Evolutionary conservation across 1,139 yeast species (phyloP), one percentile per base, ranked within the genome.

Genomic region (Pneumocystis carinii): DNA sequence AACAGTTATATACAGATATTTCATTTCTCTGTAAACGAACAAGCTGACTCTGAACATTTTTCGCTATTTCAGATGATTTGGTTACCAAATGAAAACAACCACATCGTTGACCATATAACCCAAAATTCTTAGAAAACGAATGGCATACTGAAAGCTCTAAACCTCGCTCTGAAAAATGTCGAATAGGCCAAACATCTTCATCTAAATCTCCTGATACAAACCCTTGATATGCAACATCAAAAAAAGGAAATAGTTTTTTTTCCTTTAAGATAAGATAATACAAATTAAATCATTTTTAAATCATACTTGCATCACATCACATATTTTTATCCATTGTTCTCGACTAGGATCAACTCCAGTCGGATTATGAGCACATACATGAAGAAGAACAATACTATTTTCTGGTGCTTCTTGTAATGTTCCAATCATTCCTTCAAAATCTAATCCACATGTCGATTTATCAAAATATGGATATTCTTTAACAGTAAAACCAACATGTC

Each of bases 311-410:
- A 87, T 73, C 37, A 85, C 82, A 62, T 82, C 81, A 67, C 85
- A 79, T 62, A 90, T 87, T 70, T 80, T 74, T 66, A 77, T 77
- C 97, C 97, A 90, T 73, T 90, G 90, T 62, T 84, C 87, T 61
- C 75, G 75, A 14, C 87, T 80, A 66, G 95, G 94, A 73, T 90
- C 97, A 67, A 90, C 83, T 41, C 97, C 97, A 15, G 97, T 90
- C 57, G 97, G 97, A 76, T 90, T 90, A 78, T 90, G 97, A 71
- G 97, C 94, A 72, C 97, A 90, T 5, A 96, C 95, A 75, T 90
- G 97, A 66, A 90, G 79, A 64, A 90, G 76, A 48, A 90, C 84
- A 66, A 87, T 81, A 19, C 86, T 79, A 38, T 82, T 85, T 24
- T 77, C 64, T 12, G 67, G 67, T 41, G 78, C 75, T 39, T 67